phyloP scores from a whole-genome alignment of 2,329 filamentous ascomycete species.

The Aureobasidium vineae region DNA sequence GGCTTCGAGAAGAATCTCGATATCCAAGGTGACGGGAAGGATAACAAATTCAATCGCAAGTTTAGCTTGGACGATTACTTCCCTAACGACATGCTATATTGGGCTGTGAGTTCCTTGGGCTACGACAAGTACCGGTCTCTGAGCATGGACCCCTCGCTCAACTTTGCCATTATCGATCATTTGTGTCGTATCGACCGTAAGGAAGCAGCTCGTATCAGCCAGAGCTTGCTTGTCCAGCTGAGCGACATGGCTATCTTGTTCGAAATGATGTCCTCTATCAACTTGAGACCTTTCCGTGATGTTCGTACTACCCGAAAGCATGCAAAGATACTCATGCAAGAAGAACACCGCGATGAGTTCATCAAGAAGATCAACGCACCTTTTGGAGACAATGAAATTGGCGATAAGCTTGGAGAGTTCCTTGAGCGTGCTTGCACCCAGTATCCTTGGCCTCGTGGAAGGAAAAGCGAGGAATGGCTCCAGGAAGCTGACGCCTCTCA shows the following conservation, averaged over 20 bases:
- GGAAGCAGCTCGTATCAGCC: slow-evolving; percentile 1
- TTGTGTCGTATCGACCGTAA: background rate
- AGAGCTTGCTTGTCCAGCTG: slow-evolving; percentile 1
- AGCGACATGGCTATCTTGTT: slow-evolving; percentile 6
- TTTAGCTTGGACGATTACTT: background rate
- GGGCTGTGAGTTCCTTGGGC: slow-evolving; percentile 6
- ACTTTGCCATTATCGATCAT: slow-evolving; percentile 7
- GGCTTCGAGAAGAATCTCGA: slow-evolving; percentile 15
- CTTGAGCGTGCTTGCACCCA: background rate
- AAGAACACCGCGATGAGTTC: too few relatives aligned
- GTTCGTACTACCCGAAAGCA: too few relatives aligned
- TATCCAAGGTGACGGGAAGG: background rate
- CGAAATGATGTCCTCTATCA: too few relatives aligned
- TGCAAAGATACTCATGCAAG: too few relatives aligned
- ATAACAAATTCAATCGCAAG: background rate
- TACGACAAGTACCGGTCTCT: slow-evolving; percentile 4
- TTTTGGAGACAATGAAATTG: background rate
- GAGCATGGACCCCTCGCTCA: slow-evolving; percentile 11
- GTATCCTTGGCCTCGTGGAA: too few relatives aligned
- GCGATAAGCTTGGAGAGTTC: background rate
- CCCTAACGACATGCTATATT: slow-evolving; percentile 3
- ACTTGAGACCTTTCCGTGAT: too few relatives aligned
- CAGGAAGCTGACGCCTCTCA: background rate
- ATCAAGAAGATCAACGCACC: too few relatives aligned
- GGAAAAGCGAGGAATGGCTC: too few relatives aligned